phyloP scores from a whole-genome alignment of 2,329 filamentous ascomycete genomes.

The Biscogniauxia sp. region DNA sequence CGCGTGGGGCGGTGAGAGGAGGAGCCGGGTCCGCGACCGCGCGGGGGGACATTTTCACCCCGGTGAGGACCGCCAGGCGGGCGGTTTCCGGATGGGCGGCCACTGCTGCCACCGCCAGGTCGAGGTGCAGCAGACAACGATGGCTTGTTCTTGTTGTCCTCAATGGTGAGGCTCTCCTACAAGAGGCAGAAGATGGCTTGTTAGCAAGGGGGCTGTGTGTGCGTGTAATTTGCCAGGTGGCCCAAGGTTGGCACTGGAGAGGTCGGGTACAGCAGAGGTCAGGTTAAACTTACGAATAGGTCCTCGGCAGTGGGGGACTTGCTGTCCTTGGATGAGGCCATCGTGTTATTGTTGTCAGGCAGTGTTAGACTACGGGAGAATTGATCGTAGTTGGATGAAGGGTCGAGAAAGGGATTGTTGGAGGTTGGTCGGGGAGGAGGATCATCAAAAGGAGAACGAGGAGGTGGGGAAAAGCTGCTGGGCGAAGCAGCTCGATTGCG shows the following conservation, averaged over 20 bases:
- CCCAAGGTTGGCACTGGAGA: background rate
- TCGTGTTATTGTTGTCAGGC: conserved; percentile 38
- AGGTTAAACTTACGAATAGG: conserved; percentile 66
- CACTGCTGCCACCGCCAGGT: conserved; percentile 27
- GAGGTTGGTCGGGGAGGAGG: conserved; percentile 60
- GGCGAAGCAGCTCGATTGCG: conserved; percentile 70
- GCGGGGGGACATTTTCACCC: conserved; percentile 49
- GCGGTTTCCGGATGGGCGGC: conserved; percentile 36
- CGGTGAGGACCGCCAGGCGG: conserved; percentile 40
- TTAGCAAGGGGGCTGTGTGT: no score
- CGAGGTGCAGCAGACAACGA: conserved; percentile 20
- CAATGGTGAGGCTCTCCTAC: conserved; percentile 56
- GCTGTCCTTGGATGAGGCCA: conserved; percentile 48
- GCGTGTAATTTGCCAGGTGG: no score
- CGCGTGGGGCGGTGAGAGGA: conserved; percentile 58
- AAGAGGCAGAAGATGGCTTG: conserved; percentile 1
- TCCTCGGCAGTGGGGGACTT: conserved; percentile 61
- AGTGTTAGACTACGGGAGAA: conserved; percentile 30
- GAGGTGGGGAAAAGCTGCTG: conserved; percentile 37
- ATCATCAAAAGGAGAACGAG: conserved; percentile 60
- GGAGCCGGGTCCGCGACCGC: conserved; percentile 42
- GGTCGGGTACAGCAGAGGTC: conserved; percentile 2
- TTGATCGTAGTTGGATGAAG: conserved; percentile 31
- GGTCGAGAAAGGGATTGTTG: conserved; percentile 73
- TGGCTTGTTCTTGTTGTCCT: conserved; percentile 45